Conservation (phyloP, 2,329 filamentous ascomycete species). For the Xylariales sp. region DNA sequence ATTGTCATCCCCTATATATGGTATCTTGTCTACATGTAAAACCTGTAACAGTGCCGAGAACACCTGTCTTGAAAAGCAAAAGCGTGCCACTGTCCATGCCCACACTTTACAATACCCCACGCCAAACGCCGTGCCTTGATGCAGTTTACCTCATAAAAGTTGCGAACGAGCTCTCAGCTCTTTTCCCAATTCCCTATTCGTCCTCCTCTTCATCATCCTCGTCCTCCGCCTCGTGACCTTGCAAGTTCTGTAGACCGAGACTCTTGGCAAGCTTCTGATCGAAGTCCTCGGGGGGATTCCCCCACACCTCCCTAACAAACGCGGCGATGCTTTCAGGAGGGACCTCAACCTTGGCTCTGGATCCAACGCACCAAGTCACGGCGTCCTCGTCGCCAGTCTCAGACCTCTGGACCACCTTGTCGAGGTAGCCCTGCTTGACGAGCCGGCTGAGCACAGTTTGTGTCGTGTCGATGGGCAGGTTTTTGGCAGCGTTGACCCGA, state of each 20-base stretch:
- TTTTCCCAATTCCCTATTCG: too few relatives aligned
- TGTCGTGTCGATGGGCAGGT: slow-evolving; percentile 71
- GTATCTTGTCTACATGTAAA: too few relatives aligned
- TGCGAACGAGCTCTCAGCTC: too few relatives aligned
- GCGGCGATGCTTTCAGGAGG: slow-evolving; percentile 70
- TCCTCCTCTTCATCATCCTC: slow-evolving; percentile 10
- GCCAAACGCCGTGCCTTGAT: too few relatives aligned
- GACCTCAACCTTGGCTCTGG: slow-evolving; percentile 81
- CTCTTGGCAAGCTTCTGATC: slow-evolving; percentile 58
- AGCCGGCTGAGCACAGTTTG: slow-evolving; percentile 71
- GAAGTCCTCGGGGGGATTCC: slow-evolving; percentile 44
- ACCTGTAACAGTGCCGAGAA: too few relatives aligned
- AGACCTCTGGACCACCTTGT: slow-evolving; percentile 64
- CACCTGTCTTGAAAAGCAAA: too few relatives aligned
- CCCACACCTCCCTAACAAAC: slow-evolving; percentile 60
- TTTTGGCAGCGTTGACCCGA: slow-evolving; percentile 70
- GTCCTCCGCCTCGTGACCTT: slow-evolving; percentile 12
- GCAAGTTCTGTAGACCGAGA: slow-evolving; percentile 44
- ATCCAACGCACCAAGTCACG: slow-evolving; percentile 79
- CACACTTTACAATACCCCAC: too few relatives aligned
- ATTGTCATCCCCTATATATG: too few relatives aligned
- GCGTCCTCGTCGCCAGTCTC: slow-evolving; percentile 64
- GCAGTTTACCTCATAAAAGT: too few relatives aligned
- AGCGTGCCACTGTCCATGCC: too few relatives aligned
- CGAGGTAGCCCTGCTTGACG: slow-evolving; percentile 77